Conservation (phyloP, 2,329 filamentous ascomycete genomes). For the Botrytis squamosa region DNA sequence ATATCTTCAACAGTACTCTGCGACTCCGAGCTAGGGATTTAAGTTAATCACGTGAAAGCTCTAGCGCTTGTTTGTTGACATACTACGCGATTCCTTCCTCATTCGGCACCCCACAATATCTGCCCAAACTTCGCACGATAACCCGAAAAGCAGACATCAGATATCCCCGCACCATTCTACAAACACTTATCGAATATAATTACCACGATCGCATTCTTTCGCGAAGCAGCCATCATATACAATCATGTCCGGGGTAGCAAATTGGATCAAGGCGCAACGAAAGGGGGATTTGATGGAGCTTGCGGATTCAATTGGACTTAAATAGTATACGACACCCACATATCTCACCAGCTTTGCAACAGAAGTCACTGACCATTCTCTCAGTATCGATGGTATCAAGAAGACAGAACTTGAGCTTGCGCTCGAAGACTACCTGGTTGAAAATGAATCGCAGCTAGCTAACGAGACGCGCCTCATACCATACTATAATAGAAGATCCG, state of each 20-base stretch:
- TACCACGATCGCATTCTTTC: constrained; percentile 8
- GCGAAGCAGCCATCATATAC: constrained; percentile 13
- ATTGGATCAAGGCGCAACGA: constrained; percentile 78
- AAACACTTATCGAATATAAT: constrained; percentile 2
- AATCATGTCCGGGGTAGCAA: constrained; percentile 63
- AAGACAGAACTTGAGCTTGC: constrained; percentile 77
- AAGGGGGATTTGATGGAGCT: constrained; percentile 77
- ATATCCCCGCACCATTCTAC: constrained; percentile 8
- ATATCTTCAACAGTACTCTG: background rate
- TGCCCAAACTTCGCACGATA: constrained; percentile 15
- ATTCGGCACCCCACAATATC: constrained; percentile 17
- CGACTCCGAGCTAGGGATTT: background rate
- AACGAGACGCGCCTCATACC: constrained; percentile 64
- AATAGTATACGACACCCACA: constrained; percentile 59
- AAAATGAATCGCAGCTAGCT: constrained; percentile 64
- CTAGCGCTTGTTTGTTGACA: constrained; percentile 22
- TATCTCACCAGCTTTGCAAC: constrained; percentile 12
- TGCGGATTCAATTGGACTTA: constrained; percentile 67
- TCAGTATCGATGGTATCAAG: constrained; percentile 67
- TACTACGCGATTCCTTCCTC: constrained; percentile 18
- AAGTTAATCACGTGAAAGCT: background rate
- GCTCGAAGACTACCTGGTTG: constrained; percentile 70
- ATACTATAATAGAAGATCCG: constrained; percentile 71
- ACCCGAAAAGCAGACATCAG: constrained; percentile 8
- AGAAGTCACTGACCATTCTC: constrained; percentile 27